These are phyloP conservation scores for Mortierella sp. DNA, from an alignment of 371 early-diverging fungal species.

Conservation along the genomic window DNA sequence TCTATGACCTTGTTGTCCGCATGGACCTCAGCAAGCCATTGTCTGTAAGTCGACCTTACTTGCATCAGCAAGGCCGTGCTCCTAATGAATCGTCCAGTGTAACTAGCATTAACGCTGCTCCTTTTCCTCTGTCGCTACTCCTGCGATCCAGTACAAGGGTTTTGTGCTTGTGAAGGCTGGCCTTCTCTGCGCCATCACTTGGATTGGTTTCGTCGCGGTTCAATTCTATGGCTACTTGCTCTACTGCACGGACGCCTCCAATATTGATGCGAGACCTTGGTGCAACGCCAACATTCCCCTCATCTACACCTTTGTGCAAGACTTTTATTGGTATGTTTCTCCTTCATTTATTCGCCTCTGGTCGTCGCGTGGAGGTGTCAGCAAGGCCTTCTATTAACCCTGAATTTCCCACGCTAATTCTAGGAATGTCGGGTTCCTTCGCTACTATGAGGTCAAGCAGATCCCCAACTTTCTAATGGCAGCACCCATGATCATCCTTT, in stretches of 20 bases:
- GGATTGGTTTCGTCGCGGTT: constrained; percentile 74
- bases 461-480: constrained; percentile 94
- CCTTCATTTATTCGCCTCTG: neutral
- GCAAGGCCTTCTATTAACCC: neutral
- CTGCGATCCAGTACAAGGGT: constrained; percentile 21
- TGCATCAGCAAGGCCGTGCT: neutral
- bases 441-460: constrained; percentile 86
- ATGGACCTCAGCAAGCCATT: constrained; percentile 33
- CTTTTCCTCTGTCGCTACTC: neutral
- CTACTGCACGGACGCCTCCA: constrained; percentile 66
- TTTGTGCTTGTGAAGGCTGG: constrained; percentile 43
- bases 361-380: neutral
- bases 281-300: constrained; percentile 74
- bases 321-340: constrained; percentile 82
- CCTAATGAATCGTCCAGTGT: no score
- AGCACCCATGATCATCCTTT: constrained; percentile 80
- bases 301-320: constrained; percentile 90
- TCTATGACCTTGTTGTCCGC: constrained; percentile 68
- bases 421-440: constrained; percentile 88
- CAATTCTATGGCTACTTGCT: constrained; percentile 78
- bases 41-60: constrained; percentile 11
- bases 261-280: constrained; percentile 74
- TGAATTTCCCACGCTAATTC: neutral
- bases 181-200: constrained; percentile 60
- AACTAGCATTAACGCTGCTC: neutral